Percentiles rank a stretch among this genome's conserved stretches.
Evolutionary conservation across 139 green algal species (phyloP).

Genomic region (Protoeuglena noctilucae): DNA sequence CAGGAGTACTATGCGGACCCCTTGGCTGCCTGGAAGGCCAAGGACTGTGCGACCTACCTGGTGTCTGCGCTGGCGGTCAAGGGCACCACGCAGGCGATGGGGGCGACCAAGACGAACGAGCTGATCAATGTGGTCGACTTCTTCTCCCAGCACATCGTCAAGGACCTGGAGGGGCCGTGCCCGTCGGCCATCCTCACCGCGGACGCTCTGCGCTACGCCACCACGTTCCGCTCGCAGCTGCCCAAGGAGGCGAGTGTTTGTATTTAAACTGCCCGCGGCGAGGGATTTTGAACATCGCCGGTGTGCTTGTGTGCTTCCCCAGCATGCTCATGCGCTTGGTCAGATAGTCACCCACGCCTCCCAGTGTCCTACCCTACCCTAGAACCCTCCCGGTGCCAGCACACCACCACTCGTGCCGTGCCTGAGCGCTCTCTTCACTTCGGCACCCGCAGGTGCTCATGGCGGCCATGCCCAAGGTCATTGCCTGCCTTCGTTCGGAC

Average conservation of each 20-base stretch:
- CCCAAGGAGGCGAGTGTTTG: not conserved
- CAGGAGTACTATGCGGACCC: constrained; percentile 46
- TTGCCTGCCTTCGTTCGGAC: constrained; percentile 39
- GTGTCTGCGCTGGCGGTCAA: constrained; percentile 77
- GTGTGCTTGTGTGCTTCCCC: no score
- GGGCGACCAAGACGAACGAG: constrained; percentile 73
- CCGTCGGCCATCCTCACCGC: constrained; percentile 69
- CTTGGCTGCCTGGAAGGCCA: constrained; percentile 57
- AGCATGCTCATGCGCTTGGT: no score
- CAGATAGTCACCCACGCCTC: no score
- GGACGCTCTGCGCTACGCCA: constrained; percentile 91
- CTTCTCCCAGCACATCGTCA: constrained; percentile 48
- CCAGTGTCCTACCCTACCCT: no score
- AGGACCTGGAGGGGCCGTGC: not conserved
- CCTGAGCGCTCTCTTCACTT: no score
- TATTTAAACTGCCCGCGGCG: no score
- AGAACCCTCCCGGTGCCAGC: not conserved
- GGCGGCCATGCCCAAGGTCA: constrained; percentile 41
- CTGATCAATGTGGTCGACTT: constrained; percentile 83
- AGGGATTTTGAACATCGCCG: no score
- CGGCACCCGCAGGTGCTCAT: constrained; percentile 26
- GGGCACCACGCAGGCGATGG: constrained; percentile 57
- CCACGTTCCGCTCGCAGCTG: constrained; percentile 48
- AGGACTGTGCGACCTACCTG: constrained; percentile 91
- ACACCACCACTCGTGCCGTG: no score